Conservation (phyloP, 148 eudicot species). For the Salicornia ramosissima region DNA sequence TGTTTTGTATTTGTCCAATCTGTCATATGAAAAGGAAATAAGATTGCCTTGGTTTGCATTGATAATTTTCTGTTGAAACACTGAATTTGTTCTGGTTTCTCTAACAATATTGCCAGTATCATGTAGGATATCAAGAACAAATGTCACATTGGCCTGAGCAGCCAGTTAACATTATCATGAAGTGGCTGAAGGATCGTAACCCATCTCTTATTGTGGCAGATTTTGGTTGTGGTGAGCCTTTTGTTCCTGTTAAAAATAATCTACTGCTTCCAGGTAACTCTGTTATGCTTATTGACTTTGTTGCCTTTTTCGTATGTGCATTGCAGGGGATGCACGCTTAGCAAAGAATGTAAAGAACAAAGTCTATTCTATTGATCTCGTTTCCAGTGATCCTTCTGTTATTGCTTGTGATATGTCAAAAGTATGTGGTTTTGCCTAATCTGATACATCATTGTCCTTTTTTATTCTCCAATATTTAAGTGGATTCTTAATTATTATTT, state of each 20-base stretch:
- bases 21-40: neutral
- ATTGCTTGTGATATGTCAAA: conserved; percentile 96
- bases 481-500: neutral
- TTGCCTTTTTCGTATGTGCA: neutral
- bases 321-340: conserved; percentile 82
- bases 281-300: neutral
- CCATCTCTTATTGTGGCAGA: conserved; percentile 84
- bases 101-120: conserved; percentile 76
- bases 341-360: conserved; percentile 80
- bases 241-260: neutral
- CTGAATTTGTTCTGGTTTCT: conserved; percentile 8
- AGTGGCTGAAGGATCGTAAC: conserved; percentile 75
- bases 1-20: neutral
- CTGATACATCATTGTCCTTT: neutral
- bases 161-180: conserved; percentile 74
- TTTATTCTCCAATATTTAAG: neutral
- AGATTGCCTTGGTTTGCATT: neutral
- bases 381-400: conserved; percentile 82
- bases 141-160: conserved; percentile 96
- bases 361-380: conserved; percentile 88
- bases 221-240: conserved; percentile 88
- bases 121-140: conserved; percentile 95
- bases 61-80: neutral
- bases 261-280: neutral
- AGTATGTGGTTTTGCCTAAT: conserved; percentile 33